Base-by-base conservation (phyloP, 176 grass and related monocot genomes). In the Triticum aestivum region DNA sequence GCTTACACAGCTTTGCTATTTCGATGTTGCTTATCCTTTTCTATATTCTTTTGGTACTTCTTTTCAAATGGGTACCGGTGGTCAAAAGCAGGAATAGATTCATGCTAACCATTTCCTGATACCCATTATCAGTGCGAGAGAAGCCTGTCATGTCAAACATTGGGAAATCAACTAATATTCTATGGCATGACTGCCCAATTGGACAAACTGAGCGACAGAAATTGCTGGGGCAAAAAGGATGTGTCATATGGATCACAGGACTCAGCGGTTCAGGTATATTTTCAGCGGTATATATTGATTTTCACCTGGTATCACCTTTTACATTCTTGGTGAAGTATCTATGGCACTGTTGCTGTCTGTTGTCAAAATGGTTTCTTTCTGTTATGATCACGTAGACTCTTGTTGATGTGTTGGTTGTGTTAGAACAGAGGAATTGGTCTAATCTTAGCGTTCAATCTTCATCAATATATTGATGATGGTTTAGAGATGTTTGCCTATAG, bases 191-290 rank as follows among this genome's bases (percentile, higher is more conserved):
- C 38, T 97, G 94, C 69, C 92, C 82, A 5, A 89, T 94, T 82
- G 90, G 92, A 56, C 89, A 88, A 70, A 9, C 70, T 29, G 89
- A 91, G 65, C 77, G 89, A 44, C 89, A 91, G 78, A 90, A 87
- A 1, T 88, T 97, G 76, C 85, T 97, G 61, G 87, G 89, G 69
- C 92, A 97, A 54, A 97, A 94, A 80, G 94, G 94, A 66, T 97
- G 92, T 81, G 92, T 97, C 47, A 90, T 97, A 65, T 97, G 94
- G 94, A 97, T 97, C 80, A 97, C 94, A 80, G 94, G 94, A 72
- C 90, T 97, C 66, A 97, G 94, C 73, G 92, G 94, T 80, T 97
- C 94, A 85, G 94, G 94, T 97, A 81, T 79, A 47, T 73, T 42
- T 87, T 84, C 67, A 29, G 47, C 39, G 2, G 34, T 69, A 21